A percentile compares a stretch with the other conserved stretches of the same genome.
Evolutionary conservation across 2,329 filamentous ascomycete species (phyloP).

Genomic region (Penicillium psychrosexuale): DNA sequence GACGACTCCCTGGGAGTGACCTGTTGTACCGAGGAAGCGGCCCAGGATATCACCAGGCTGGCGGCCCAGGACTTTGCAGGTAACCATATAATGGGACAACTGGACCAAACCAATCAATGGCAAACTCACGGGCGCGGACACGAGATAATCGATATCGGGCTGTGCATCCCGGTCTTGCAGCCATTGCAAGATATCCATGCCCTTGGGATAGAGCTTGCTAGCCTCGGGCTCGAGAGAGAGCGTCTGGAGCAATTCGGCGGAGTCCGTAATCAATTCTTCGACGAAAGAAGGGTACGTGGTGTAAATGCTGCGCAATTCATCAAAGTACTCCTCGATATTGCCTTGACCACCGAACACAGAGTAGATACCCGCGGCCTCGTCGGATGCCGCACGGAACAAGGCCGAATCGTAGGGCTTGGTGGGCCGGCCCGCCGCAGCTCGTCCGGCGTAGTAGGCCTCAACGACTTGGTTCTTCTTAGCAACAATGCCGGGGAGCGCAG

Average conservation of each 20-base stretch:
- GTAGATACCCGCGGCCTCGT: constrained; percentile 80
- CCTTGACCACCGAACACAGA: constrained; percentile 95
- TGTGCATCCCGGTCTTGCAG: constrained; percentile 84
- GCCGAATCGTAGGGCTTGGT: constrained; percentile 94
- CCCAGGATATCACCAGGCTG: constrained; percentile 86
- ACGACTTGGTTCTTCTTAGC: constrained; percentile 90
- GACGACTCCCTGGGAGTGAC: constrained; percentile 94
- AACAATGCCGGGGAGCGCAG: constrained; percentile 81
- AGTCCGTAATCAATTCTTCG: constrained; percentile 74
- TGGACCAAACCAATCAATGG: constrained; percentile 95
- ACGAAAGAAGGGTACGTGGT: constrained; percentile 88
- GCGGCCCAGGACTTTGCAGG: constrained; percentile 84
- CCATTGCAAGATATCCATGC: constrained; percentile 93
- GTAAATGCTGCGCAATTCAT: constrained; percentile 89
- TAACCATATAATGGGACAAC: constrained; percentile 90
- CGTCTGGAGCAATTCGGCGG: constrained; percentile 82
- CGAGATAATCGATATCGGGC: constrained; percentile 89
- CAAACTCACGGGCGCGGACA: constrained; percentile 92
- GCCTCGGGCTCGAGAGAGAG: constrained; percentile 79
- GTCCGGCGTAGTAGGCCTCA: constrained; percentile 85
- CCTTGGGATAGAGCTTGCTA: constrained; percentile 95
- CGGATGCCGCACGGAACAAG: constrained; percentile 80
- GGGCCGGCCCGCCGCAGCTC: constrained; percentile 75
- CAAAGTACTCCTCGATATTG: constrained; percentile 99
- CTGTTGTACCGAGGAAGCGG: constrained; percentile 80